These are phyloP conservation scores for Nicotiana tabacum DNA, from an alignment of 257 asterid species.

Conservation along the genomic window DNA sequence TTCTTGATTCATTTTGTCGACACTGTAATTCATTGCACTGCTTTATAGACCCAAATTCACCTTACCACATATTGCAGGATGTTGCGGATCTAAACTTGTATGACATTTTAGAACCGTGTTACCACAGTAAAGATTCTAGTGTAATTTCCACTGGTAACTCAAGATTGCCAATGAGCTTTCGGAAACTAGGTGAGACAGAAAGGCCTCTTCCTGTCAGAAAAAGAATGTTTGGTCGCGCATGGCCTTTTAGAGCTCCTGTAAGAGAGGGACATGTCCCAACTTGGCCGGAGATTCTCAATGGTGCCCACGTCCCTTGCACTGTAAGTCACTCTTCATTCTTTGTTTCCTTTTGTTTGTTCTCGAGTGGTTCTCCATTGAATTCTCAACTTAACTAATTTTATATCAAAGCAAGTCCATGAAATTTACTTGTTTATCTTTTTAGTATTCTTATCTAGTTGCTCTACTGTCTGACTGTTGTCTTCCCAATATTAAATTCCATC, in stretches of 20 bases:
- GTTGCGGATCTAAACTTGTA: slow-evolving; percentile 56
- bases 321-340: slow-evolving; percentile 37
- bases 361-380: background rate
- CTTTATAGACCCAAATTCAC: background rate
- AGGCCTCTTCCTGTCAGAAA: slow-evolving; percentile 74
- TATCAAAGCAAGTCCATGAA: background rate
- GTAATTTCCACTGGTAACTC: slow-evolving; percentile 23
- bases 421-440: background rate
- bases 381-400: background rate
- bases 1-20: background rate
- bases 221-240: slow-evolving; percentile 93
- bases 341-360: background rate
- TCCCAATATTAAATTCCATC: background rate
- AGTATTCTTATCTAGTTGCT: background rate
- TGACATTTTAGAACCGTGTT: slow-evolving; percentile 91
- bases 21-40: background rate
- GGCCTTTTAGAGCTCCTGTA: slow-evolving; percentile 94
- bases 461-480: background rate
- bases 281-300: slow-evolving; percentile 74
- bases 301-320: slow-evolving; percentile 56
- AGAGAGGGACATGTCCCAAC: slow-evolving; percentile 75
- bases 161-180: slow-evolving; percentile 72
- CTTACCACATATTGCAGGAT: slow-evolving; percentile 39
- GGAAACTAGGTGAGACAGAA: slow-evolving; percentile 88
- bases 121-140: slow-evolving; percentile 43